Conservation (phyloP, 1,284 basidiomycete genomes). For the Cryptococcus sp. region DNA sequence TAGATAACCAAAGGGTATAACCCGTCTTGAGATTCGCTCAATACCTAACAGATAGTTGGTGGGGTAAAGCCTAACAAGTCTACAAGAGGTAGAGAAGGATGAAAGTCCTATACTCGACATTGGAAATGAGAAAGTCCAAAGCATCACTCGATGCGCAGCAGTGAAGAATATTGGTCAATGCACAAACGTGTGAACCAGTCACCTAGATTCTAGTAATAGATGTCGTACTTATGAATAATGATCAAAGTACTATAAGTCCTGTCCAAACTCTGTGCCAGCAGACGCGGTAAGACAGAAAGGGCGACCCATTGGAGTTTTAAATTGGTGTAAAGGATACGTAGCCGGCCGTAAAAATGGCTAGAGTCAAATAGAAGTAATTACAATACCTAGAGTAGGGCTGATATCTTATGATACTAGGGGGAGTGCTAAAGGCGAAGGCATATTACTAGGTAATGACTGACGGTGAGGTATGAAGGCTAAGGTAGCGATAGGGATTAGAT, state of each 20-base stretch:
- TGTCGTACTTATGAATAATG: slow-evolving; percentile 10
- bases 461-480: slow-evolving; percentile 14
- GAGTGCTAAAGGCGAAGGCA: slow-evolving; percentile 15
- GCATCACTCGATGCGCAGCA: slow-evolving; percentile 11
- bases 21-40: slow-evolving; percentile 13
- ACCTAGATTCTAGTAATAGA: slow-evolving; percentile 14
- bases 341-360: not conserved
- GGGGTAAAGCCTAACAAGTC: slow-evolving; percentile 15
- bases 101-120: slow-evolving; percentile 12
- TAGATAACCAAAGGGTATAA: slow-evolving; percentile 9
- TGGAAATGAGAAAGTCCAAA: slow-evolving; percentile 17
- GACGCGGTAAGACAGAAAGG: slow-evolving; percentile 16
- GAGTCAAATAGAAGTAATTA: not conserved
- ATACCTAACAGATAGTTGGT: slow-evolving; percentile 17
- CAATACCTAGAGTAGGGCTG: slow-evolving; percentile 15
- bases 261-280: slow-evolving; percentile 19
- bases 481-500: slow-evolving; percentile 15
- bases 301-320: slow-evolving; percentile 13
- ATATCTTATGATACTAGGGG: slow-evolving; percentile 10
- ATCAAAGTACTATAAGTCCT: slow-evolving; percentile 12
- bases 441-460: slow-evolving; percentile 14
- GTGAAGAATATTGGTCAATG: slow-evolving; percentile 18
- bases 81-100: slow-evolving; percentile 13
- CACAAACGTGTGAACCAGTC: slow-evolving; percentile 10
- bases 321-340: slow-evolving; percentile 15